Conservation (phyloP, 257 asterid species). For the Knoxia roxburghii region DNA sequence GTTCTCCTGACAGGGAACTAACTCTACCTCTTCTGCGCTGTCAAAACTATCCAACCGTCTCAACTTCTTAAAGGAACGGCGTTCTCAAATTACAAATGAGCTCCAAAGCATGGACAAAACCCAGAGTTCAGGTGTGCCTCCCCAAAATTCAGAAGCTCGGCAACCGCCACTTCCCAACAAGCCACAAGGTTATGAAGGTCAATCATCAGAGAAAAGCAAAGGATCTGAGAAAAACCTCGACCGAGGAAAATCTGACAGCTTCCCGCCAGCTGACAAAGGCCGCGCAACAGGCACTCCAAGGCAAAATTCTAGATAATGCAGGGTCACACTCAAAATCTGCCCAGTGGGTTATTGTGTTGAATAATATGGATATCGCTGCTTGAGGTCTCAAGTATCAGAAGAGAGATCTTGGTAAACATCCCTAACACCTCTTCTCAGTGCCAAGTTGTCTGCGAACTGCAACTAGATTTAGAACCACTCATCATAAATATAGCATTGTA, state of each 20-base stretch:
- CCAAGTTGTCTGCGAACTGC: neutral
- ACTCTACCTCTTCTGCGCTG: constrained; percentile 65
- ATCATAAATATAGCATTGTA: constrained; percentile 8
- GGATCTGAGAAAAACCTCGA: constrained; percentile 40
- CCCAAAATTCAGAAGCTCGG: constrained; percentile 29
- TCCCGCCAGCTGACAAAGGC: constrained; percentile 43
- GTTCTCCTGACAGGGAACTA: constrained; percentile 53
- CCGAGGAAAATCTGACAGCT: constrained; percentile 58
- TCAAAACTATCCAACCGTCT: constrained; percentile 86
- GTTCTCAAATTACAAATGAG: constrained; percentile 65
- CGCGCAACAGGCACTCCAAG: constrained; percentile 42
- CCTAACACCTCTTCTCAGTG: neutral
- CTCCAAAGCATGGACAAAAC: constrained; percentile 55
- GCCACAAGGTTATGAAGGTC: constrained; percentile 34
- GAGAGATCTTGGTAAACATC: neutral
- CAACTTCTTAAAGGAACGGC: constrained; percentile 87
- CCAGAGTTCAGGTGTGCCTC: constrained; percentile 28
- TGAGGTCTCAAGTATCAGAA: neutral
- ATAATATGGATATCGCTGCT: neutral
- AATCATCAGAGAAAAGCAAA: constrained; percentile 29
- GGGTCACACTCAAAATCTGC: neutral
- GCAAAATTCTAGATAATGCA: constrained; percentile 57
- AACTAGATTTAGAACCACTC: constrained; percentile 3
- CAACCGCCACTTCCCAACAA: constrained; percentile 23
- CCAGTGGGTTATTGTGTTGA: neutral